Evolutionary conservation across 805 yeast genomes (phyloP).

Genomic region (Komagataella mondaviorum): DNA sequence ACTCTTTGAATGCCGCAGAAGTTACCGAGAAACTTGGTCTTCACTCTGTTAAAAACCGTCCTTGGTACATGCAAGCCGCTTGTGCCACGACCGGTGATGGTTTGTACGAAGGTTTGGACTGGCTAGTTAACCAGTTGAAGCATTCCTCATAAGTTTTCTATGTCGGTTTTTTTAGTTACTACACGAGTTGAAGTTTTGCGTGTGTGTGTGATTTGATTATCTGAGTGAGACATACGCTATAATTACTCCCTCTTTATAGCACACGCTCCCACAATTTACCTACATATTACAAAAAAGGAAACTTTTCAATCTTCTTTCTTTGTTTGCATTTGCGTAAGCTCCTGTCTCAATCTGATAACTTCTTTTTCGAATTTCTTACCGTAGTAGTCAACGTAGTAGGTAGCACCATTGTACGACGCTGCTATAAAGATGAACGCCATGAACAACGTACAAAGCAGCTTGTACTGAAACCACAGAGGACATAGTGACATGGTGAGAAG

Average conservation of each 20-base stretch:
- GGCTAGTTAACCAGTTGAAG: slow-evolving; percentile 88
- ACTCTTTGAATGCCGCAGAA: slow-evolving; percentile 98
- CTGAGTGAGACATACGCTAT: neutral
- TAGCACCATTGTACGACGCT: slow-evolving; percentile 90
- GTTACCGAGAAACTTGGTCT: slow-evolving; percentile 94
- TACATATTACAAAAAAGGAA: neutral
- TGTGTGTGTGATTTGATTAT: neutral
- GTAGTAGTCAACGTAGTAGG: slow-evolving; percentile 83
- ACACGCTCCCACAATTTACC: neutral
- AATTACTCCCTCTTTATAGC: neutral
- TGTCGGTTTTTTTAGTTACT: neutral
- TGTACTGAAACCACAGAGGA: slow-evolving; percentile 74
- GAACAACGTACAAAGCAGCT: slow-evolving; percentile 52
- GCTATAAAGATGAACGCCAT: slow-evolving; percentile 59
- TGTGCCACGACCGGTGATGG: slow-evolving; percentile 99
- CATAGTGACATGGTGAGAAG: slow-evolving; percentile 76
- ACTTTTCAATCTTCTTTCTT: neutral
- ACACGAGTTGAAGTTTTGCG: neutral
- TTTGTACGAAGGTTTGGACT: slow-evolving; percentile 93
- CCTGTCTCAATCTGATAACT: slow-evolving; percentile 54
- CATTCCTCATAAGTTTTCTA: slow-evolving; percentile 26
- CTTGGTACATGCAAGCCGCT: slow-evolving; percentile 98
- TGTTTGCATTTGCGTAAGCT: slow-evolving; percentile 49
- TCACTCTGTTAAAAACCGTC: slow-evolving; percentile 95
- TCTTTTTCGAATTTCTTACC: slow-evolving; percentile 86